These are phyloP conservation scores for Austropuccinia psidii DNA, from an alignment of 1,284 basidiomycete species.

Conservation along the genomic window DNA sequence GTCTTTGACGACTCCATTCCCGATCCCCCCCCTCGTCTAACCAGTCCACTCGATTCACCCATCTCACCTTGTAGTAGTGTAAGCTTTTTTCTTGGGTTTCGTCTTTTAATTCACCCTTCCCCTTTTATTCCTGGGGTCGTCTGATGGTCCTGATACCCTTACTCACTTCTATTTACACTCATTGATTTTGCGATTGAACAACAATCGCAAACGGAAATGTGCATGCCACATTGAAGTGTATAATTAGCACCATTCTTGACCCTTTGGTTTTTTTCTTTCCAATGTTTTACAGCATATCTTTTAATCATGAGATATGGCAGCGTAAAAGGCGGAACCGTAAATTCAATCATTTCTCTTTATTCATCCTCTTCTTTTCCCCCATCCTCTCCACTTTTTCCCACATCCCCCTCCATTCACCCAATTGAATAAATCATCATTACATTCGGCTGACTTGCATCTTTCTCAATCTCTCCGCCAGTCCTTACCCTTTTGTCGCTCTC, in stretches of 20 bases:
- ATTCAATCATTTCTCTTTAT: not conserved
- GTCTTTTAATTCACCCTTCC: not conserved
- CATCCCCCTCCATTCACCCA: not conserved
- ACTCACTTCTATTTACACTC: too few species aligned
- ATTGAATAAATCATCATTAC: not conserved
- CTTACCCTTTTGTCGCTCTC: not conserved
- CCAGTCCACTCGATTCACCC: constrained; percentile 21
- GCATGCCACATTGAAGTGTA: too few species aligned
- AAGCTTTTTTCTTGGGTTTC: not conserved
- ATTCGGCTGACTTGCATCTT: not conserved
- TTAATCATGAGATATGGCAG: not conserved
- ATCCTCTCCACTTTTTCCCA: not conserved
- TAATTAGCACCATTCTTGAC: too few species aligned
- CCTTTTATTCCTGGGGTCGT: too few species aligned
- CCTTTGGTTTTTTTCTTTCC: too few species aligned
- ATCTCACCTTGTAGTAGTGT: constrained; percentile 35
- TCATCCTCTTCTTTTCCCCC: not conserved
- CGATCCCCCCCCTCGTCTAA: not conserved
- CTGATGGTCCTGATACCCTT: too few species aligned
- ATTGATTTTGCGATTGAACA: too few species aligned
- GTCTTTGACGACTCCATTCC: not conserved
- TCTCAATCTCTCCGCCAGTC: not conserved
- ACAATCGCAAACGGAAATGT: too few species aligned
- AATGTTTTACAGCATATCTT: constrained; percentile 13
- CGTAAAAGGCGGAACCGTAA: constrained; percentile 7